Base-by-base conservation (phyloP, 2,329 filamentous ascomycete genomes). In the Colletotrichum scovillei region DNA sequence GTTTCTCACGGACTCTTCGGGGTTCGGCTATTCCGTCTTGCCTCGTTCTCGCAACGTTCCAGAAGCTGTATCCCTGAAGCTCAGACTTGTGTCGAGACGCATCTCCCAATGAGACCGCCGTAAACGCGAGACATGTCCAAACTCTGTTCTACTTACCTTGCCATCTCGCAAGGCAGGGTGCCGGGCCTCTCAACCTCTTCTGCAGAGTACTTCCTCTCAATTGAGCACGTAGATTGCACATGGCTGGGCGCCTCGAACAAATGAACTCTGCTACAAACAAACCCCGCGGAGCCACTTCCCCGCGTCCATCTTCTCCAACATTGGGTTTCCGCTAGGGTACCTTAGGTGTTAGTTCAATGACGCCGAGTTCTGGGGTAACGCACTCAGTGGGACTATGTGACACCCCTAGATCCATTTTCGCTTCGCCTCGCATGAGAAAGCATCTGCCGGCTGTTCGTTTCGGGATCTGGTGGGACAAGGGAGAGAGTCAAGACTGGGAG, bases 111-210 rank as follows among this genome's bases (percentile, higher is more conserved):
- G 24, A 64, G 24, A 32, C 12, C 11, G 7, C 16, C n/a, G 42
- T 22, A 57, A 49, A 55, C 59, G n/a, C 66, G 59, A 72, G 55
- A 58, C 52, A 38, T 8, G 55, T 28, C 52, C 24, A 32, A 62
- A 32, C 38, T 53, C 28, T 30, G 26, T 38, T 38, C 52, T n/a
- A 5, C n/a, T 49, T 38, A 28, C 19, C 11, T 35, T 46, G 24
- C 42, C 52, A n/a, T 56, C 55, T 55, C 46, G 35, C 38, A 28
- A 69, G 66, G 55, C 70, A 64, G 32, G 55, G 70, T 59, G 70
- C 59, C 55, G 70, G 60, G 38, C 46, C 32, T 52, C 28, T 28
- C 5, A 11, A 12, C 32, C 32, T 35, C 32, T 32, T 42, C 38
- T 42, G 14, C 32, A 12, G 11, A 42, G 16, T 19, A 16, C 42